Conservation (phyloP, 2,329 filamentous ascomycete genomes). For the Xylaria sp. region DNA sequence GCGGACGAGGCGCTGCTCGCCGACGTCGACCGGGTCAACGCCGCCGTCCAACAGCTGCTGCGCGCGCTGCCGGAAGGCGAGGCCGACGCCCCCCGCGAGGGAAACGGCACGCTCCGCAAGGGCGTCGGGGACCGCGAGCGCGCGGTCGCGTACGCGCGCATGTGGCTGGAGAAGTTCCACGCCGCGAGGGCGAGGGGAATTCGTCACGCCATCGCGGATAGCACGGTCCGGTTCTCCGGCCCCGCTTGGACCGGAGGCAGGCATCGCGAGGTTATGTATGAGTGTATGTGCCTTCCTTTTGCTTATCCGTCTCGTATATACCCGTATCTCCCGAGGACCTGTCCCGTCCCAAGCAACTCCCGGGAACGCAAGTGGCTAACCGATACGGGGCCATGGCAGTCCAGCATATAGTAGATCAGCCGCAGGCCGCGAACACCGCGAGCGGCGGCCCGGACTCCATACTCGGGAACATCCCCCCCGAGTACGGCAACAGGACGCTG, state of each 20-base stretch:
- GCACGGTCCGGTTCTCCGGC: neutral
- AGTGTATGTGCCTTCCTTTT: neutral
- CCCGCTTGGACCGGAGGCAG: neutral
- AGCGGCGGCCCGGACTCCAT: neutral
- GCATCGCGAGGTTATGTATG: neutral
- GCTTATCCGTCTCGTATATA: too few species aligned
- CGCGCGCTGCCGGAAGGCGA: neutral
- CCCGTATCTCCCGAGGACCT: too few species aligned
- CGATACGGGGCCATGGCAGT: too few species aligned
- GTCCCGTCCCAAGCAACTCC: too few species aligned
- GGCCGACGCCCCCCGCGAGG: neutral
- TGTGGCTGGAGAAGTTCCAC: neutral
- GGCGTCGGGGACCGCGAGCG: neutral
- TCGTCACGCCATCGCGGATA: neutral
- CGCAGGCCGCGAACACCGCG: neutral
- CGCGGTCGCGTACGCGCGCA: neutral
- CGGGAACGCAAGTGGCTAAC: too few species aligned
- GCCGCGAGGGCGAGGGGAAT: neutral
- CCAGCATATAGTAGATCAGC: too few species aligned
- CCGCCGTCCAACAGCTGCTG: neutral
- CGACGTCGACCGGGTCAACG: neutral
- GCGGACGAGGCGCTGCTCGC: slow-evolving; percentile 4
- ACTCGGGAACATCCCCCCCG: neutral
- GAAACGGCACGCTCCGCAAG: neutral
- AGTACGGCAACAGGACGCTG: neutral